Evolutionary conservation across 768 basidiomycete species (phyloP).

Genomic region (Kwoniella botswanensis): DNA sequence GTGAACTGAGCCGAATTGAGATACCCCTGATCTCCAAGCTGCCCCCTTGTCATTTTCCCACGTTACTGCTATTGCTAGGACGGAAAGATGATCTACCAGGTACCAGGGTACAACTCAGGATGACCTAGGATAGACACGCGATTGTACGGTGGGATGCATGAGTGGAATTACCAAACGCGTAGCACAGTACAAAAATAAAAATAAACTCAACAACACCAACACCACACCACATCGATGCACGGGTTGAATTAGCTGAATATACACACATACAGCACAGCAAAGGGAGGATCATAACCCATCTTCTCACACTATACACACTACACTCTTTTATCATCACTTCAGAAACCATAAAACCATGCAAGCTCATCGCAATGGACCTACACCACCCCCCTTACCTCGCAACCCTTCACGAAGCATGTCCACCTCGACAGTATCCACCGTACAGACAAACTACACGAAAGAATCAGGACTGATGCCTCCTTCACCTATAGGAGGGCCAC

Average conservation of each 20-base stretch:
- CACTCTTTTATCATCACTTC: background rate
- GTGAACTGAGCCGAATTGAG: background rate
- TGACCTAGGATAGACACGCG: background rate
- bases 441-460: slow-evolving; percentile 18
- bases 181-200: background rate
- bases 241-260: background rate
- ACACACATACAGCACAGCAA: slow-evolving; percentile 1
- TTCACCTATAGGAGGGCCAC: slow-evolving; percentile 17
- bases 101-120: background rate
- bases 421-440: slow-evolving; percentile 22
- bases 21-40: background rate
- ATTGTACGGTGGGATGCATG: background rate
- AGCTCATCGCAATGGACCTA: slow-evolving; percentile 19
- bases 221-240: background rate
- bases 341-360: slow-evolving; percentile 21
- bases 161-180: slow-evolving; percentile 6
- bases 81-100: background rate
- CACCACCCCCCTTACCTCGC: slow-evolving; percentile 22
- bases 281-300: background rate
- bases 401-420: slow-evolving; percentile 18
- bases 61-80: background rate
- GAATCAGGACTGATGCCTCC: slow-evolving; percentile 24
- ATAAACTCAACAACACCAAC: background rate
- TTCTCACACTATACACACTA: background rate
- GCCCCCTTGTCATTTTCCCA: background rate